Conservation (phyloP, 176 grass and related monocot genomes). For the Cenchrus americanus region DNA sequence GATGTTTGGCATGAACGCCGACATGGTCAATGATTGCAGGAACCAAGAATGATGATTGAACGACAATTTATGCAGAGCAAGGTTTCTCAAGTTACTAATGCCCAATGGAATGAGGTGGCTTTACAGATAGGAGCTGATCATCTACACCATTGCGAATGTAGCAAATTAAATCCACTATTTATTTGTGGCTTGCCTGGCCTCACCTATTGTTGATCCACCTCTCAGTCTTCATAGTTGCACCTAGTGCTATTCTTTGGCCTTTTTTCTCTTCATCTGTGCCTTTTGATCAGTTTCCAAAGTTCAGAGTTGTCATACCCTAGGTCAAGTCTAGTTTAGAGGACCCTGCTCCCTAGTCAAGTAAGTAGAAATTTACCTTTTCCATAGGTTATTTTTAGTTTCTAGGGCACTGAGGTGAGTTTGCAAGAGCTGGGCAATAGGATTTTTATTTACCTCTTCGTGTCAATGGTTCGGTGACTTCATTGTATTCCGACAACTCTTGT, state of each 20-base stretch:
- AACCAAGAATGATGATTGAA: constrained; percentile 9
- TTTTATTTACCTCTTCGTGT: not conserved
- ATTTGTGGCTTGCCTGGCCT: constrained; percentile 27
- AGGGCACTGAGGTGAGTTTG: constrained; percentile 34
- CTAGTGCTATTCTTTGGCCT: not conserved
- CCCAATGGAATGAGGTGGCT: not conserved
- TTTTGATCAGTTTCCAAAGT: constrained; percentile 16
- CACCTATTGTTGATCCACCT: constrained; percentile 26
- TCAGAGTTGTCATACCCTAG: constrained; percentile 18
- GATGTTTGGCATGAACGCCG: not conserved
- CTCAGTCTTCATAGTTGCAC: constrained; percentile 19
- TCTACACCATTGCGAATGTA: constrained; percentile 20
- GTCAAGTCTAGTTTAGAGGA: constrained; percentile 41
- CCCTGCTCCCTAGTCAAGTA: constrained; percentile 23
- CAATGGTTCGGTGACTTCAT: constrained; percentile 24
- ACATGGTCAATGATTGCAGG: constrained; percentile 28
- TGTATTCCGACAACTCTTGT: constrained; percentile 43
- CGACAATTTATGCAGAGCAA: not conserved
- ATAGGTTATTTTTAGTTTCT: constrained; percentile 42
- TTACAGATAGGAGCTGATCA: constrained; percentile 22
- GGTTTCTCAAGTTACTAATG: constrained; percentile 18
- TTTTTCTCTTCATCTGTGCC: not conserved
- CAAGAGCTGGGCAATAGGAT: constrained; percentile 31
- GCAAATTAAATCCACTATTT: not conserved
- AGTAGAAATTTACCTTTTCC: constrained; percentile 12